Conservation (phyloP, 2,329 filamentous ascomycete species). For the Sphaerulina musiva region DNA sequence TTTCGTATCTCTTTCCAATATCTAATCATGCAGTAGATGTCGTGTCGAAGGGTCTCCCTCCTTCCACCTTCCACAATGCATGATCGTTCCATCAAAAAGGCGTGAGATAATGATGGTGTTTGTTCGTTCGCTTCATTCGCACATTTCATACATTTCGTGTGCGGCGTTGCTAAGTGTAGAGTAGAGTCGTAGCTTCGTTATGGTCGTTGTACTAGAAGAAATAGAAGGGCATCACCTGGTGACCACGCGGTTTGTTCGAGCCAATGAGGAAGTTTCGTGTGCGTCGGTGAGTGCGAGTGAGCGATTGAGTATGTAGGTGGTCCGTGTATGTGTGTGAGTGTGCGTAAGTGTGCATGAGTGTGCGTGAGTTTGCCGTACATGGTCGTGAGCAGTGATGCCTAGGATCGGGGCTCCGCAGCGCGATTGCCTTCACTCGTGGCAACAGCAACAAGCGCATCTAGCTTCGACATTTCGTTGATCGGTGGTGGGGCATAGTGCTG, state of each 20-base stretch:
- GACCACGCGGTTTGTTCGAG: not conserved
- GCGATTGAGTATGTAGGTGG: not conserved
- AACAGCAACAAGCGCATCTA: conserved; percentile 60
- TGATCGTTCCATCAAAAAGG: not conserved
- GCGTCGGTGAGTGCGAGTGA: not conserved
- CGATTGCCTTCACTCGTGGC: conserved; percentile 51
- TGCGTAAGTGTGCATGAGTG: not conserved
- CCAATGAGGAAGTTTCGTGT: not conserved
- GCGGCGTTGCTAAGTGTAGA: conserved; percentile 2
- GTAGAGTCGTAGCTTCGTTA: conserved; percentile 8
- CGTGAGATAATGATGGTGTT: not conserved
- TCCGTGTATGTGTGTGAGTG: not conserved
- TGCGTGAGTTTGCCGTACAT: not conserved
- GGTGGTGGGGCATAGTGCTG: conserved; percentile 28
- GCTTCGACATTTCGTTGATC: conserved; percentile 46
- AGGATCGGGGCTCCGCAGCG: conserved; percentile 27
- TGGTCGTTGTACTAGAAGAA: conserved; percentile 5
- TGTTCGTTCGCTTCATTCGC: not conserved
- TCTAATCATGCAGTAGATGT: not conserved
- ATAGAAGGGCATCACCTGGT: not conserved
- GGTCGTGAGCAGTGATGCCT: not conserved
- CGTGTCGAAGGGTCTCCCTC: not conserved
- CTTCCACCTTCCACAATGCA: conserved; percentile 1
- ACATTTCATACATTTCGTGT: conserved; percentile 5
- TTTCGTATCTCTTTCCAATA: conserved; percentile 1